Evolutionary conservation across 2,329 filamentous ascomycete species (phyloP), one percentile per base, ranked within the genome.

Genomic region (Nigrospora oryzae): DNA sequence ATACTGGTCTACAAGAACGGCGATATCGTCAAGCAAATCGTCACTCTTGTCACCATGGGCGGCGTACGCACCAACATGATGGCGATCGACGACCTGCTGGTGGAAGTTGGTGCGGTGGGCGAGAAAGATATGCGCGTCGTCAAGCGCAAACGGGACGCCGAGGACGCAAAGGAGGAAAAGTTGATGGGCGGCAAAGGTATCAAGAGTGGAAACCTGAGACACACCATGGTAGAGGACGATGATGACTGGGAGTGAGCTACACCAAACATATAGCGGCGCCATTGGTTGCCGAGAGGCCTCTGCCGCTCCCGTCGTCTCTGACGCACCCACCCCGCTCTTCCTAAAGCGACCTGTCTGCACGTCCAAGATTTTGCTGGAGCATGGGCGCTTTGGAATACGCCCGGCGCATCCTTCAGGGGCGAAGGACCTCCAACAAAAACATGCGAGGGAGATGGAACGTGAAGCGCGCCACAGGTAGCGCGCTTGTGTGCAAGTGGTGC

Each of bases 1-100:
- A 89, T 98, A 33, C 62, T 98, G 50, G 79, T 95, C 0, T 98
- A 98, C 67, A 85, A 84, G 61, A 89, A 95, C 56, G 89, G 89
- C 15, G 88, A 98, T 61, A 95, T 98, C 53, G 82, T 83, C 61
- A 88, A 82, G 68, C 93, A 98, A 66, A 68, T 96, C 42, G 86
- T 98, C n/a, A 97, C 91, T 4, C 68, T 98, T 51, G 77, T 79
- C 56, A 87, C 88, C 43, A 65, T 97, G 38, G 81, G 81, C 11
- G 93, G 93, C 4, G 74, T 78, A 4, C 74, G 76, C 51, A 88
- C 84, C 46, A 81, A 72, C 53, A 74, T 89, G 70, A 67, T 77
- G 65, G 83, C 94, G 59, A 68, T 97, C 48, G 89, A 97, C 61
- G 79, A 83, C 53, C 62, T 97, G 36, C 69, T 98, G 34, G 77